Base-by-base conservation (phyloP, 2,329 filamentous ascomycete genomes). In the Penicillium occitanis region DNA sequence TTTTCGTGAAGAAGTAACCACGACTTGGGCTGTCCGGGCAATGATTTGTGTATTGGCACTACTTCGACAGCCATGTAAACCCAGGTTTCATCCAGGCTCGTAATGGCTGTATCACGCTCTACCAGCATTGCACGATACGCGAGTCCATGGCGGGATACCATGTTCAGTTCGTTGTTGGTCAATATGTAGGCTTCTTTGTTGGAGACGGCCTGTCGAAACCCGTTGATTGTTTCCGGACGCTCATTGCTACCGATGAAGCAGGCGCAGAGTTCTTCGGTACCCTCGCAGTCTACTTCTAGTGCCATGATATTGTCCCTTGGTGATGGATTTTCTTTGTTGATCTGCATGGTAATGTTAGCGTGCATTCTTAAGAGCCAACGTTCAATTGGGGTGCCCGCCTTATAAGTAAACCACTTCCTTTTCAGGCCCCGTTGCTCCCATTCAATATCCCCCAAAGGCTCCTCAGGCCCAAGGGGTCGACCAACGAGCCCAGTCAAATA, bases 371-470 rank as follows among this genome's bases (percentile, higher is more conserved):
- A 25, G 19, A 13, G 22, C 11, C 19, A 25, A 2, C 5, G 11
- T 25, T 22, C 19, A 2, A 48, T 13, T 5, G 19, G 19, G 4
- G 19, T 14, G 3, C 19, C 22, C 10, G 10, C 60, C 60, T 62
- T 62, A 19, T 62, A 53, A 10, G 60, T 62, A 19, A 25, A 62
- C 46, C 60, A 62, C 17, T 62, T 3, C 22, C 60, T 30, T 53
- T 40, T 53, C 10, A 62, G 30, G 1, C 60, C 60, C 13, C 60
- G 46, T 30, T 40, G 40, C 11, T 62, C 28, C 44, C 48, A 62
- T 19, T 62, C 5, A 28, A 62, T 62, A 40, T 62, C 60, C 10
- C 60, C 60, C 14, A 62, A 30, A 33, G 7, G 28, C 3, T 37
- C 10, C 11, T 62, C 46, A 10, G 13, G 6, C 5, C 13, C 17